Percentiles rank a stretch among this genome's conserved stretches.
Conservation (phyloP, 1,139 yeast species). For the Suhomyces bolitotheri region DNA sequence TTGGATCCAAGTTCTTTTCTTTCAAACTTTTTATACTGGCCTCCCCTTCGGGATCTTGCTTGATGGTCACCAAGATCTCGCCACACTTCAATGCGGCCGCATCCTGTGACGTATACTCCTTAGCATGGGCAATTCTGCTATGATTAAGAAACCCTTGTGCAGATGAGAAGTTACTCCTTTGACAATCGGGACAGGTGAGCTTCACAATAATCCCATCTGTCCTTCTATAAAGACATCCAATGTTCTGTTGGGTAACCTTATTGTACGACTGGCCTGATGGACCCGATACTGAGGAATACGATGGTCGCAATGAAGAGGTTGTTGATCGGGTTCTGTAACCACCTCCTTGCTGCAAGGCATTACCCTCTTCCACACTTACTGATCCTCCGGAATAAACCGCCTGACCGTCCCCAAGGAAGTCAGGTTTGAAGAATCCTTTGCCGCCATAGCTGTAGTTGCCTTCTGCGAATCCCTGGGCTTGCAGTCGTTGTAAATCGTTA, state of each 20-base stretch:
- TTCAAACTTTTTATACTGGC: slow-evolving; percentile 45
- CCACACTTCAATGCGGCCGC: slow-evolving; percentile 76
- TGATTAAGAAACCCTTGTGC: slow-evolving; percentile 83
- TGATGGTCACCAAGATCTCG: slow-evolving; percentile 52
- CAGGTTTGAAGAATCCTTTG: slow-evolving; percentile 14
- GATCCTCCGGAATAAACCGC: slow-evolving; percentile 3
- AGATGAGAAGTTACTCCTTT: slow-evolving; percentile 67
- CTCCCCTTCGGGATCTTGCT: slow-evolving; percentile 61
- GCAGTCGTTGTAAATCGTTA: slow-evolving; percentile 22
- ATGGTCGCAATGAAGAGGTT: slow-evolving; percentile 51
- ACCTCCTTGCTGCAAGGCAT: slow-evolving; percentile 7
- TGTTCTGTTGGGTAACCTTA: slow-evolving; percentile 22
- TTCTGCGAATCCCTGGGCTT: slow-evolving; percentile 5
- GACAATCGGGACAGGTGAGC: slow-evolving; percentile 68
- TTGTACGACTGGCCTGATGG: slow-evolving; percentile 13
- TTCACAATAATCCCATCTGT: slow-evolving; percentile 72
- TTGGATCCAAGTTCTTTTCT: slow-evolving; percentile 43
- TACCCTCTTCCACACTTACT: slow-evolving; percentile 2
- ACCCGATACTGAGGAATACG: slow-evolving; percentile 16
- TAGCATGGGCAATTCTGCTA: slow-evolving; percentile 71
- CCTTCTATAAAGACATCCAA: slow-evolving; percentile 65
- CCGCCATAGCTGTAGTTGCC: slow-evolving; percentile 12
- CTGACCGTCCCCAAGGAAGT: slow-evolving; percentile 11
- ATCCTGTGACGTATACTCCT: slow-evolving; percentile 71
- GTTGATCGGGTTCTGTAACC: slow-evolving; percentile 51